Conservation (phyloP, 768 basidiomycete species). For the Russula virescens region DNA sequence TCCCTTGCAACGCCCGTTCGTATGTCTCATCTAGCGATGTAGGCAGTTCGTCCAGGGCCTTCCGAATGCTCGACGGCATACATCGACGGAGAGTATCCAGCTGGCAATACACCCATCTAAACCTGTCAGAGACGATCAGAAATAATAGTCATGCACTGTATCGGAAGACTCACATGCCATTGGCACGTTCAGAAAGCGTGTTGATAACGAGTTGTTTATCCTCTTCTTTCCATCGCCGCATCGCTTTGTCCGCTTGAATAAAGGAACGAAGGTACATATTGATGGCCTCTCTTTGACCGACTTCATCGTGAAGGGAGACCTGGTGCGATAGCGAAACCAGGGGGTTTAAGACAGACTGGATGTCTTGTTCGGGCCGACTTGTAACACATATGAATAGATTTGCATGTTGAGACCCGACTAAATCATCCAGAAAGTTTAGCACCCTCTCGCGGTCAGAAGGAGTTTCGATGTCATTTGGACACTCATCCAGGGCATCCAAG, state of each 20-base stretch:
- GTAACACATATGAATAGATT: slow-evolving; percentile 1
- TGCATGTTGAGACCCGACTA: background rate
- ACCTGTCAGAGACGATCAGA: background rate
- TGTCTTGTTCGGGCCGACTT: slow-evolving; percentile 10
- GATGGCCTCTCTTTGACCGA: background rate
- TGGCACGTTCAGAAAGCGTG: background rate
- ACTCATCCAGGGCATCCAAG: slow-evolving; percentile 2
- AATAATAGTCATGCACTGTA: background rate
- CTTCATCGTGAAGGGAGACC: slow-evolving; percentile 5
- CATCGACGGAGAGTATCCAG: background rate
- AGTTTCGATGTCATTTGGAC: background rate
- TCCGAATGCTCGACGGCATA: background rate
- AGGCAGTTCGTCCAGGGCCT: background rate
- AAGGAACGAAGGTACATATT: background rate
- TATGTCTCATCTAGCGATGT: background rate
- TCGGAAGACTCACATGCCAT: background rate
- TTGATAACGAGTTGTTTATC: background rate
- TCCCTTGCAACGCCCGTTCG: background rate
- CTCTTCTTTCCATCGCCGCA: background rate
- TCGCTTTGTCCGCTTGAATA: background rate
- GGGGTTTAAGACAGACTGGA: background rate
- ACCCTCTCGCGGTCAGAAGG: background rate
- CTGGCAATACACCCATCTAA: slow-evolving; percentile 4
- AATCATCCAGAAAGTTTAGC: background rate
- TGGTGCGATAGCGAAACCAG: background rate